A percentile compares a stretch with the other conserved stretches of the same genome.
Conservation (phyloP, 306 rosid species). For the Dalbergia cochinchinensis region DNA sequence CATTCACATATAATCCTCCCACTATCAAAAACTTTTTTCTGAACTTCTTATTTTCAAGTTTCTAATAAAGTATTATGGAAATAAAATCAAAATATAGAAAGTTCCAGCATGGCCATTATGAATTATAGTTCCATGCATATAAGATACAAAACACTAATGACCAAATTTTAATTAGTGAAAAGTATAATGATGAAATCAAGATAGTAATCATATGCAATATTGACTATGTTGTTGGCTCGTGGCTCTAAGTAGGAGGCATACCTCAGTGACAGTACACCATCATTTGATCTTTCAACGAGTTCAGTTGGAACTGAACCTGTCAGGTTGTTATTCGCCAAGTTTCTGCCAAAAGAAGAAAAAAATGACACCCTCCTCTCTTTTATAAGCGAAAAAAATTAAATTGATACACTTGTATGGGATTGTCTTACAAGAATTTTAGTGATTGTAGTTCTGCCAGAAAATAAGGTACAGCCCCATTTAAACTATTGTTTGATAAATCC, state of each 20-base stretch:
- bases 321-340: conserved; percentile 55
- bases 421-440: not conserved
- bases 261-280: conserved; percentile 58
- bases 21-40: not conserved
- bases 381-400: no score
- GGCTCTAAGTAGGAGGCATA: conserved; percentile 27
- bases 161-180: no score
- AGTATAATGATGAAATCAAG: no score
- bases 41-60: not conserved
- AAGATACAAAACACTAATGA: not conserved
- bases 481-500: not conserved
- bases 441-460: not conserved
- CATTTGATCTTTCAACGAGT: conserved; percentile 48
- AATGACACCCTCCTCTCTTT: not conserved
- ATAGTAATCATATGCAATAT: no score
- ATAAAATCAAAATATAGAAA: no score
- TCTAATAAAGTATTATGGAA: not conserved
- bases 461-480: not conserved
- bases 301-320: conserved; percentile 50
- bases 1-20: not conserved
- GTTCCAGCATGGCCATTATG: not conserved
- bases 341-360: conserved; percentile 49
- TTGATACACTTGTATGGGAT: not conserved
- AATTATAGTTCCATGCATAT: not conserved
- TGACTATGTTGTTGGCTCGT: not conserved